Conservation (phyloP, 768 basidiomycete genomes). For the Mycena polygramma region DNA sequence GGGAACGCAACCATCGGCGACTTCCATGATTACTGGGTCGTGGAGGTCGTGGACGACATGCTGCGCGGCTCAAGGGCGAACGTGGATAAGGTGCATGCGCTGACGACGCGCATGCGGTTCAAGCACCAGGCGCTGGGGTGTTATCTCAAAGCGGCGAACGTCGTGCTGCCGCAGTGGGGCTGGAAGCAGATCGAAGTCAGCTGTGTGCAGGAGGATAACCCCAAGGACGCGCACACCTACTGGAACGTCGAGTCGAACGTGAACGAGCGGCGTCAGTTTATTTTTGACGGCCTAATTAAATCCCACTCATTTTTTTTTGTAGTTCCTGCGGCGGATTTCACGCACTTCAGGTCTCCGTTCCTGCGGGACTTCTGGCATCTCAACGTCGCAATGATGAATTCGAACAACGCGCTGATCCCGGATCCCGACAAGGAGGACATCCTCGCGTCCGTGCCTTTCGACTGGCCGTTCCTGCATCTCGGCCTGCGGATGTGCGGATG, state of each 20-base stretch:
- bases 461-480: constrained; percentile 93
- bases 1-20: constrained; percentile 94
- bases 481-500: constrained; percentile 98
- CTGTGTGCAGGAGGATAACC: constrained; percentile 90
- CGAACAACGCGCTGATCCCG: constrained; percentile 97
- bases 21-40: constrained; percentile 88
- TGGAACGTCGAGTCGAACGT: constrained; percentile 99
- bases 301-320: constrained; percentile 15
- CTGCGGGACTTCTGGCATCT: constrained; percentile 98
- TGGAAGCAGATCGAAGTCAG: constrained; percentile 99
- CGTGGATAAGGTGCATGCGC: constrained; percentile 81
- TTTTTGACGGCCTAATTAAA: background rate
- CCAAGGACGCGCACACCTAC: constrained; percentile 85
- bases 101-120: constrained; percentile 92
- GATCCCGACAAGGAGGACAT: constrained; percentile 99
- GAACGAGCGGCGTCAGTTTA: constrained; percentile 89
- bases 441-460: constrained; percentile 90
- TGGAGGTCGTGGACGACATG: constrained; percentile 95
- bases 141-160: constrained; percentile 90
- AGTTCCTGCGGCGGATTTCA: constrained; percentile 89
- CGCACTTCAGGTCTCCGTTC: constrained; percentile 91
- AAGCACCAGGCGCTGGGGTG: constrained; percentile 83
- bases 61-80: constrained; percentile 67
- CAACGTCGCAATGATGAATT: constrained; percentile 99
- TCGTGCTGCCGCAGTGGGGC: constrained; percentile 95